These are phyloP conservation scores for Lasiodiplodia sp. DNA, from an alignment of 2,329 filamentous ascomycete genomes.

Conservation along the genomic window DNA sequence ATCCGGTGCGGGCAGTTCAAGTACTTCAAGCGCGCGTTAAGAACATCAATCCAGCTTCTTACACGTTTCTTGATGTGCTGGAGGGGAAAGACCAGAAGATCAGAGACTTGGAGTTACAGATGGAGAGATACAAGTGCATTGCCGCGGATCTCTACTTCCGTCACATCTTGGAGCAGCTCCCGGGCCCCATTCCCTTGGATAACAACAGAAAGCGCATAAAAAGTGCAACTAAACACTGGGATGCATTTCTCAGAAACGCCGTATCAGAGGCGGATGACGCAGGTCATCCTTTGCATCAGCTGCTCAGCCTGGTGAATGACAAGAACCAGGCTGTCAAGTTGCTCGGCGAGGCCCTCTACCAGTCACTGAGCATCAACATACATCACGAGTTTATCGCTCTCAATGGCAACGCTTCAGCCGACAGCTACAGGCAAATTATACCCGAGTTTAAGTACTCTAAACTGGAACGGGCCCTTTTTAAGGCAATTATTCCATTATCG, in stretches of 20 bases:
- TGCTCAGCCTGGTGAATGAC: background rate
- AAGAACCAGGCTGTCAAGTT: background rate
- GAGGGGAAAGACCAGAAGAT: background rate
- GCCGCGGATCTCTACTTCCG: background rate
- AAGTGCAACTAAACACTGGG: background rate
- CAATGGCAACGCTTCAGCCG: background rate
- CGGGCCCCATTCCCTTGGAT: background rate
- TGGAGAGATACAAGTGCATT: background rate
- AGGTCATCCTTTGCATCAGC: background rate
- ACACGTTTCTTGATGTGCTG: background rate
- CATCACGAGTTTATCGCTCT: background rate
- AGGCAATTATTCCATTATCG: background rate
- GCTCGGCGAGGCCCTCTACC: background rate
- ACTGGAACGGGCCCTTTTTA: background rate
- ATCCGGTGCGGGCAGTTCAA: background rate
- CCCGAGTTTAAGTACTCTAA: background rate
- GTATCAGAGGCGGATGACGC: background rate
- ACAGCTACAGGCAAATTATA: background rate
- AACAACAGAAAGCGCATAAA: background rate
- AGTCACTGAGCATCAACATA: background rate
- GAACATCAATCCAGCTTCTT: background rate
- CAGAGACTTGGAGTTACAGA: background rate
- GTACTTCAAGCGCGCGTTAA: background rate
- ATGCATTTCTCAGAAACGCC: background rate
- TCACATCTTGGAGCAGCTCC: background rate